Evolutionary conservation across 2,329 filamentous ascomycete genomes (phyloP).

Genomic region (Cladosporium austrohemisphaericum): DNA sequence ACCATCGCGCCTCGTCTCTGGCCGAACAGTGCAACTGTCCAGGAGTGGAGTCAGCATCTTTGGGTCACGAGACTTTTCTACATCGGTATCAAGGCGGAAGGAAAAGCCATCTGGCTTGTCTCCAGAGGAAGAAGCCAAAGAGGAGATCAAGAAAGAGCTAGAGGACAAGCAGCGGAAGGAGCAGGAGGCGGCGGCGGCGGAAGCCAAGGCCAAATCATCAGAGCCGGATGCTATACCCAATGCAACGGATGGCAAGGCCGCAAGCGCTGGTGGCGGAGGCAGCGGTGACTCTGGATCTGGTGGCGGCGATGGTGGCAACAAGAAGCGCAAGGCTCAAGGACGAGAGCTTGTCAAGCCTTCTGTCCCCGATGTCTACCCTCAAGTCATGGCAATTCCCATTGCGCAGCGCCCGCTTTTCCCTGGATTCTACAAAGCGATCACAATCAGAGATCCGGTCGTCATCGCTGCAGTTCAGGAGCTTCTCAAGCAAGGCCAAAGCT

Average conservation of each 20-base stretch:
- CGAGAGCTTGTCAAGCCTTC: conserved; percentile 74
- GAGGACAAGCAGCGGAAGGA: conserved; percentile 21
- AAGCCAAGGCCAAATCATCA: conserved; percentile 46
- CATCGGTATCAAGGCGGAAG: conserved; percentile 48
- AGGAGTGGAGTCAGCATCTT: conserved; percentile 15
- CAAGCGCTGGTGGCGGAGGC: conserved; percentile 57
- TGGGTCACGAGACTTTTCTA: conserved; percentile 37
- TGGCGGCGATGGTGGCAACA: conserved; percentile 57
- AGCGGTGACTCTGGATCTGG: conserved; percentile 34
- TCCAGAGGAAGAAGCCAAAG: conserved; percentile 43
- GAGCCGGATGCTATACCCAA: conserved; percentile 52
- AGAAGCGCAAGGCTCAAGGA: conserved; percentile 70
- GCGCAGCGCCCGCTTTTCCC: conserved; percentile 90
- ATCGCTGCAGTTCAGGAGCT: conserved; percentile 91
- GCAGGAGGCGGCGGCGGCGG: conserved; percentile 39
- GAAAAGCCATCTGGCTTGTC: conserved; percentile 51
- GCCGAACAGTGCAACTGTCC: conserved; percentile 11
- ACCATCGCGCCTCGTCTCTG: conserved; percentile 22
- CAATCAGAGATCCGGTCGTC: conserved; percentile 88
- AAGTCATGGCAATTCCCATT: conserved; percentile 96
- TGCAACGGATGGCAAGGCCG: conserved; percentile 54
- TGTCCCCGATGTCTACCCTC: conserved; percentile 92
- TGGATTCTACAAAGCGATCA: conserved; percentile 98
- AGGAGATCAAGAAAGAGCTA: conserved; percentile 41
- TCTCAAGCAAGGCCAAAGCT: conserved; percentile 94